Percentiles rank a stretch among this genome's conserved stretches.
These are phyloP conservation scores for Eleusine indica DNA, from an alignment of 176 grass and related monocot genomes.

Conservation along the genomic window DNA sequence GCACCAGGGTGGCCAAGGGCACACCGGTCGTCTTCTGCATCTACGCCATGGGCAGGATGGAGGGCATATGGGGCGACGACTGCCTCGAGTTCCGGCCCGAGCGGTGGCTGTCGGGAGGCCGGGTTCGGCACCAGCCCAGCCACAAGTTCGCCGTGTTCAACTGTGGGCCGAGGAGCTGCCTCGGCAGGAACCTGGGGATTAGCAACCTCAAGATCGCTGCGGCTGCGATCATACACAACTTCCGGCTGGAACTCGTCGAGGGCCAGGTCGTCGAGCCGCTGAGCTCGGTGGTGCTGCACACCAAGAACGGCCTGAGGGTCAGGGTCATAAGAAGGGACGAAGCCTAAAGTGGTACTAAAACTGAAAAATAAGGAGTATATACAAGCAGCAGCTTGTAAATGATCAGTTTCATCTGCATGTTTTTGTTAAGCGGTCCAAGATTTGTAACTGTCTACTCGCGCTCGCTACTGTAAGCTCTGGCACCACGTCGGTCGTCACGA, in stretches of 20 bases:
- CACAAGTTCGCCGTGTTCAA: slow-evolving; percentile 69
- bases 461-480: neutral
- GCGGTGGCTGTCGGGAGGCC: slow-evolving; percentile 51
- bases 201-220: slow-evolving; percentile 53
- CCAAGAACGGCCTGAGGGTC: slow-evolving; percentile 59
- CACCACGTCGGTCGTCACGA: neutral
- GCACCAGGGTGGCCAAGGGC: slow-evolving; percentile 40
- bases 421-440: neutral
- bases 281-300: slow-evolving; percentile 54
- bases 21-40: slow-evolving; percentile 54
- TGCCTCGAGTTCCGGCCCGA: slow-evolving; percentile 66
- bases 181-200: slow-evolving; percentile 55
- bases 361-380: neutral
- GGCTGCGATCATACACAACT: slow-evolving; percentile 47
- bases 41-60: slow-evolving; percentile 65
- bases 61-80: slow-evolving; percentile 57
- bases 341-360: neutral
- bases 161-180: slow-evolving; percentile 58
- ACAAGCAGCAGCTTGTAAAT: neutral
- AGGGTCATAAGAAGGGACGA: slow-evolving; percentile 34
- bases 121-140: slow-evolving; percentile 43
- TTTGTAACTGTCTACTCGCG: neutral
- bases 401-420: neutral
- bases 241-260: slow-evolving; percentile 44
- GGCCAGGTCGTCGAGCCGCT: slow-evolving; percentile 50